These are phyloP conservation scores for Tricholoma sp. DNA, from an alignment of 768 basidiomycete species.

Conservation along the genomic window DNA sequence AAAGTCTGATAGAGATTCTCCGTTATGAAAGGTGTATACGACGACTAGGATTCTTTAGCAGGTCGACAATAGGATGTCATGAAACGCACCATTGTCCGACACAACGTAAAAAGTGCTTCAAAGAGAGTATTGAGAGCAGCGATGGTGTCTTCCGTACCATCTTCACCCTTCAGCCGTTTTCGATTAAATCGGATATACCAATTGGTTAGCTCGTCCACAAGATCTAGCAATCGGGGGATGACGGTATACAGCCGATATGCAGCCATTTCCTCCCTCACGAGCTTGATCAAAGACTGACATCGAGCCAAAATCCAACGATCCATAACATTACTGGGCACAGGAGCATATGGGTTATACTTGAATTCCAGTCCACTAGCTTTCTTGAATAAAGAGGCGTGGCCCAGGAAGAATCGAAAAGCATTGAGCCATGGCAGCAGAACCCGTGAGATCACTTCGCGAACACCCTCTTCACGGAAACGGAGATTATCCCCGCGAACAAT, in stretches of 20 bases:
- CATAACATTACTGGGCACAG: slow-evolving; percentile 90
- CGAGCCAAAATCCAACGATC: slow-evolving; percentile 97
- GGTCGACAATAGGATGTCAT: not conserved
- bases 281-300: slow-evolving; percentile 93
- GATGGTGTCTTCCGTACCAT: slow-evolving; percentile 81
- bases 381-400: slow-evolving; percentile 84
- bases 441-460: slow-evolving; percentile 93
- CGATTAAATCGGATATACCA: slow-evolving; percentile 99
- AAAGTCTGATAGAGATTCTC: slow-evolving; percentile 95
- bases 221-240: slow-evolving; percentile 87
- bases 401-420: slow-evolving; percentile 97
- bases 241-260: slow-evolving; percentile 97
- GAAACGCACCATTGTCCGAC: slow-evolving; percentile 79
- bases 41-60: slow-evolving; percentile 52
- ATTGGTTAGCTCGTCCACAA: slow-evolving; percentile 95
- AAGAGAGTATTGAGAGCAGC: slow-evolving; percentile 93
- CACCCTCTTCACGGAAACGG: slow-evolving; percentile 96
- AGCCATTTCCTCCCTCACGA: slow-evolving; percentile 93
- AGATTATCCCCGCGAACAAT: slow-evolving; percentile 97
- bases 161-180: slow-evolving; percentile 90
- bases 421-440: slow-evolving; percentile 98
- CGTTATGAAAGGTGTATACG: slow-evolving; percentile 97
- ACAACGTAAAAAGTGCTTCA: slow-evolving; percentile 90
- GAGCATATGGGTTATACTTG: slow-evolving; percentile 81
- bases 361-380: slow-evolving; percentile 76